Percentiles rank a stretch among this genome's conserved stretches.
These are phyloP conservation scores for Boletellus ananas DNA, from an alignment of 768 basidiomycete species.

Conservation along the genomic window DNA sequence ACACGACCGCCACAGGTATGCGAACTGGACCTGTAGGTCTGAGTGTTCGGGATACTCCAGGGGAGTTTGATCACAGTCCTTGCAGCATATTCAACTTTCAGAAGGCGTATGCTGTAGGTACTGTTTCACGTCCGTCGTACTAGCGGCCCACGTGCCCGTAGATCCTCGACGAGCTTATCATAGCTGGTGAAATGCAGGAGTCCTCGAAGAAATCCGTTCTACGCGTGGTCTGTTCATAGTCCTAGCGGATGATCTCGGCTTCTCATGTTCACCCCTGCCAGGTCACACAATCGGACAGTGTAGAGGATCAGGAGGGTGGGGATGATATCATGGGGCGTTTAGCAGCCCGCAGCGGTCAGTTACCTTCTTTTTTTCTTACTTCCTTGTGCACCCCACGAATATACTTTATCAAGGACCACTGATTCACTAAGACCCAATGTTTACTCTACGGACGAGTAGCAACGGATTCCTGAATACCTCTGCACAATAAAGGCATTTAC, in stretches of 20 bases:
- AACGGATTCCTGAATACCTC: neutral
- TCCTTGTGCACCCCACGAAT: conserved; percentile 10
- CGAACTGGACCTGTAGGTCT: conserved; percentile 83
- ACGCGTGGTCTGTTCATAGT: conserved; percentile 42
- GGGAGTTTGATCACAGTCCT: neutral
- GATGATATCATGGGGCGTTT: conserved; percentile 79
- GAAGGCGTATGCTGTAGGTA: conserved; percentile 79
- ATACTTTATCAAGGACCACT: conserved; percentile 26
- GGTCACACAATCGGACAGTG: conserved; percentile 83
- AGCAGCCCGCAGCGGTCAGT: conserved; percentile 69
- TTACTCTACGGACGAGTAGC: neutral
- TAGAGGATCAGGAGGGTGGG: conserved; percentile 81
- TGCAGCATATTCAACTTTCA: conserved; percentile 95
- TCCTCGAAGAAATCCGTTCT: conserved; percentile 74
- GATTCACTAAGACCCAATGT: conserved; percentile 21
- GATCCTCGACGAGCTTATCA: conserved; percentile 91
- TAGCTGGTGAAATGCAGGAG: conserved; percentile 93
- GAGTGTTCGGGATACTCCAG: neutral
- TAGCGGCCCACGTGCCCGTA: conserved; percentile 23
- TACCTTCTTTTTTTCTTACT: neutral
- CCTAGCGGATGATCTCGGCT: conserved; percentile 8
- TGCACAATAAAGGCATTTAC: neutral
- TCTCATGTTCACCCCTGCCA: conserved; percentile 24
- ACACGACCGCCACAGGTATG: conserved; percentile 53
- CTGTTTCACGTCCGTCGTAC: neutral